Evolutionary conservation across 495 filamentous ascomycete species (phyloP).

Genomic region (Darksidea phi): DNA sequence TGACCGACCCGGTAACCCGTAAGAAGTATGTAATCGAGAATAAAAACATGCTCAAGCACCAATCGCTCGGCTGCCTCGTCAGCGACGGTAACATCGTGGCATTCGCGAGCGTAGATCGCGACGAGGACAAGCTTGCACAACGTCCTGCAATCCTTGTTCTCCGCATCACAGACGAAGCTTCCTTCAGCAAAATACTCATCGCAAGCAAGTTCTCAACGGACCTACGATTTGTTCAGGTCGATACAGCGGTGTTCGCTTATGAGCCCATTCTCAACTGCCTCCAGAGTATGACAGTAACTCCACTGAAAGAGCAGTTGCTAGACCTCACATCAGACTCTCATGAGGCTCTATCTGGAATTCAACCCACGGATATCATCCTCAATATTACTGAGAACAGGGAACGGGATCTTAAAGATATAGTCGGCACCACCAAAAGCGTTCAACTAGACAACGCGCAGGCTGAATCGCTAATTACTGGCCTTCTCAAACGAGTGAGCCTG

Average conservation of each 20-base stretch:
- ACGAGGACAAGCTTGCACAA: conserved; percentile 52
- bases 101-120: conserved; percentile 61
- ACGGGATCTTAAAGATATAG: conserved; percentile 39
- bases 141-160: conserved; percentile 54
- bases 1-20: conserved; percentile 36
- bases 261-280: conserved; percentile 66
- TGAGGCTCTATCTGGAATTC: conserved; percentile 31
- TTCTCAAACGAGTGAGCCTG: conserved; percentile 57
- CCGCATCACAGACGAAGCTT: conserved; percentile 50
- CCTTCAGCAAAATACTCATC: conserved; percentile 47
- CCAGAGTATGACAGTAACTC: conserved; percentile 55
- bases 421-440: conserved; percentile 37
- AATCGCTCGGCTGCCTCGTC: conserved; percentile 61
- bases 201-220: conserved; percentile 42
- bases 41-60: conserved; percentile 56
- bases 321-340: conserved; percentile 36
- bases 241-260: conserved; percentile 69
- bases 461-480: conserved; percentile 54
- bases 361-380: conserved; percentile 33
- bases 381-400: conserved; percentile 26
- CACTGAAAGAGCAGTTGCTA: conserved; percentile 55
- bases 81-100: conserved; percentile 54
- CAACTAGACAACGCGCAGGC: conserved; percentile 63
- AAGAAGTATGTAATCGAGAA: conserved; percentile 53
- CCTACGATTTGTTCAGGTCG: conserved; percentile 56